A percentile compares a stretch with the other conserved stretches of the same genome.
Evolutionary conservation across 2,329 filamentous ascomycete genomes (phyloP).

Genomic region (Pseudogymnoascus sp.): DNA sequence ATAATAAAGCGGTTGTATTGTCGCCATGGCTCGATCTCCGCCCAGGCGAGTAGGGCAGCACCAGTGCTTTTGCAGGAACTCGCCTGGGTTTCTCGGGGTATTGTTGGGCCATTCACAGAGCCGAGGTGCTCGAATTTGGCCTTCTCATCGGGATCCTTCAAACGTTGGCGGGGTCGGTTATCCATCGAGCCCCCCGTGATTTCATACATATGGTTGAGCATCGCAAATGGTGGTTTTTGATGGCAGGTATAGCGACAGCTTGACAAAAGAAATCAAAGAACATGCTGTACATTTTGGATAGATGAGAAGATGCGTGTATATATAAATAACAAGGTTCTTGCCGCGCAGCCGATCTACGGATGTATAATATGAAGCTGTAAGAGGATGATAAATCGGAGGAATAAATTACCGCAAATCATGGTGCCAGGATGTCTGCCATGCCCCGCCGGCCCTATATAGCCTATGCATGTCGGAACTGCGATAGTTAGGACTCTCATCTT

Average conservation of each 20-base stretch:
- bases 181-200: background rate
- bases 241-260: background rate
- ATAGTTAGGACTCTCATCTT: background rate
- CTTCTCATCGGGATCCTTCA: background rate
- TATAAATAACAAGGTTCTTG: background rate
- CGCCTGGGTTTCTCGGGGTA: background rate
- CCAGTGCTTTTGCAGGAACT: background rate
- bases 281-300: background rate
- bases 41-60: background rate
- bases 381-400: background rate
- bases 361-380: constrained; percentile 7
- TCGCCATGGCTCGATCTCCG: background rate
- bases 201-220: constrained; percentile 4
- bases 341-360: background rate
- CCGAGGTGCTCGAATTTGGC: background rate
- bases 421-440: background rate
- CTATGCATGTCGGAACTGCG: background rate
- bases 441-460: background rate
- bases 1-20: constrained; percentile 1
- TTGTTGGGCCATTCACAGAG: background rate
- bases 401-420: constrained; percentile 7
- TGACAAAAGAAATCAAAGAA: background rate
- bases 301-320: background rate
- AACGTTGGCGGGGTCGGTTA: background rate
- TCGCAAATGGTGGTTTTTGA: background rate